phyloP scores from a whole-genome alignment of 1,284 basidiomycete species.

The Cystobasidiaceae sp. region DNA sequence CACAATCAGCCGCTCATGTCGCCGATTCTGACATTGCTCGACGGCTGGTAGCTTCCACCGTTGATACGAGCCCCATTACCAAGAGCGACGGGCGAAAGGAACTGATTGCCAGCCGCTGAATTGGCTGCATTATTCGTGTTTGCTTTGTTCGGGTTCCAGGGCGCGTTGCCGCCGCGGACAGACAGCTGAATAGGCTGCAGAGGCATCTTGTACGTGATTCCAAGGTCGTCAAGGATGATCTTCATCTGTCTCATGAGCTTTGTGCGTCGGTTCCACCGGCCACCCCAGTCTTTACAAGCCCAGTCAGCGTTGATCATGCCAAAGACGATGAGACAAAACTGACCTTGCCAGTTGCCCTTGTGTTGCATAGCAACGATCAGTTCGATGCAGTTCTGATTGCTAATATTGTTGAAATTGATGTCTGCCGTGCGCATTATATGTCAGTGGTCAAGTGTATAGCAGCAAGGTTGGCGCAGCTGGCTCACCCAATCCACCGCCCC shows the following conservation, averaged over 20 bases:
- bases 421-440: no score
- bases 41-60: conserved; percentile 8
- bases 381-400: conserved; percentile 42
- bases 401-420: conserved; percentile 45
- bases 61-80: conserved; percentile 24
- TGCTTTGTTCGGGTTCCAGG: conserved; percentile 15
- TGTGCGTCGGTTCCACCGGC: conserved; percentile 55
- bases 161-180: conserved; percentile 14
- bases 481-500: conserved; percentile 51
- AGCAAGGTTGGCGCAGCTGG: no score
- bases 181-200: conserved; percentile 63
- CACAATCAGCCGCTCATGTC: background rate
- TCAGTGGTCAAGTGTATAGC: no score
- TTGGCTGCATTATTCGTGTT: background rate
- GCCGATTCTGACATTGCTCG: background rate
- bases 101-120: background rate
- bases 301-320: background rate
- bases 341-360: conserved; percentile 48
- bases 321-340: background rate
- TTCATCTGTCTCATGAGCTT: conserved; percentile 68
- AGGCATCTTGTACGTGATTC: conserved; percentile 63
- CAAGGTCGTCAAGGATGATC: conserved; percentile 62
- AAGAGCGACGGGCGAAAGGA: conserved; percentile 23
- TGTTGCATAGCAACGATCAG: conserved; percentile 67
- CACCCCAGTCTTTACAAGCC: conserved; percentile 15